These are phyloP conservation scores for Pseudocercospora fuligena DNA, from an alignment of 2,329 filamentous ascomycete species.

Conservation along the genomic window DNA sequence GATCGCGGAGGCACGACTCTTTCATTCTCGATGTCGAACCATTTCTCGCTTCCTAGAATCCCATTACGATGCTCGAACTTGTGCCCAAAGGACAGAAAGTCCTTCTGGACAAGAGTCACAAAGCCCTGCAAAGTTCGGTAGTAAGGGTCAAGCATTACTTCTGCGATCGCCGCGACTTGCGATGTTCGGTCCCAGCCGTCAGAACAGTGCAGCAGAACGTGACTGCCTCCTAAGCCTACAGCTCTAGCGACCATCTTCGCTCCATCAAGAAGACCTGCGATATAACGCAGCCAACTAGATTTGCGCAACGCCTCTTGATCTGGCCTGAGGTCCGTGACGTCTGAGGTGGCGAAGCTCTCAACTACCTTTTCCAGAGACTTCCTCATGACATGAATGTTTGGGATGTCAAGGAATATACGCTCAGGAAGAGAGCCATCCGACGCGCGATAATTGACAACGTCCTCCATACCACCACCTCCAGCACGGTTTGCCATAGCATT, in stretches of 20 bases:
- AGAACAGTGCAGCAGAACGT: constrained; percentile 96
- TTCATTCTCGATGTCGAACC: constrained; percentile 89
- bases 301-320: constrained; percentile 79
- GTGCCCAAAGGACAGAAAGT: constrained; percentile 96
- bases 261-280: constrained; percentile 80
- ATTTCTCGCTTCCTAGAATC: constrained; percentile 86
- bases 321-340: constrained; percentile 80
- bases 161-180: constrained; percentile 87
- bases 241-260: constrained; percentile 82
- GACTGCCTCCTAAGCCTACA: constrained; percentile 88
- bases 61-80: constrained; percentile 96
- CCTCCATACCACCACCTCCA: constrained; percentile 90
- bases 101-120: constrained; percentile 92
- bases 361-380: constrained; percentile 86
- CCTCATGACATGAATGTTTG: constrained; percentile 98
- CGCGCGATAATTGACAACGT: constrained; percentile 96
- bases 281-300: constrained; percentile 91
- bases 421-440: constrained; percentile 59
- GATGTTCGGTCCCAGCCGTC: constrained; percentile 98
- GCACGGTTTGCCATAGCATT: constrained; percentile 96
- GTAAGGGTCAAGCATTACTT: constrained; percentile 94
- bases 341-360: constrained; percentile 89
- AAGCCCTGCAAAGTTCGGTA: constrained; percentile 94
- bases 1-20: constrained; percentile 58
- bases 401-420: constrained; percentile 92